Base-by-base conservation (phyloP, 331 rosid genomes). In the Malus hybrid region DNA sequence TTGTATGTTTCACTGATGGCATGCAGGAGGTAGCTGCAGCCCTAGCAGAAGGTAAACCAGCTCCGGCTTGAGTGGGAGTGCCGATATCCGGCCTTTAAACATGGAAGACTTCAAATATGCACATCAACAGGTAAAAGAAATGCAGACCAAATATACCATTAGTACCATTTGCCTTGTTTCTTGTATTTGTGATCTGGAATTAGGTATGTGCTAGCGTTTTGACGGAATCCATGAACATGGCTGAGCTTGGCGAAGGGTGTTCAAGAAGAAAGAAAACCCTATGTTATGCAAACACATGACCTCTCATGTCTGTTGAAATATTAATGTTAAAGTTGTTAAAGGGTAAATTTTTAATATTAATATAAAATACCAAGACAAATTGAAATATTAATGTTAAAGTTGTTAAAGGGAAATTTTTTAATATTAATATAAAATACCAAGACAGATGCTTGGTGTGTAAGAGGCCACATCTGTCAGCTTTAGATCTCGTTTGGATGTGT, bases 231-330 rank as follows among this genome's bases (percentile, higher is more conserved):
- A 89, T 83, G 64, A 93, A 93, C 85, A 93, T 93, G 96, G 82
- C 96, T 1, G 97, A 88, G 81, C 94, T 93, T 73, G 94, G 97
- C 22, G 97, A 93, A 82, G 97, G 94, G 76, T 94, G 97, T 70
- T 90, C 97, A 6, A 82, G 96, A 88, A 83, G 93, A 78, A 93
- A 88, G 87, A 90, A 79, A 86, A 86, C 93, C 65, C 96, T 90
- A 39, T 39, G 0, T 39, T 9, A 2, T 39, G 44, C 44, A 39
- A 39, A 8, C 44, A 0, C 44, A 39, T 39, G 44, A 39, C 12
- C 12, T 39, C 44, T 39, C 44, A 39, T 39, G 44, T 39, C 44
- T 36, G 44, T 36, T 2, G 44, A 39, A 36, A 36, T 34, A 34
- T 34, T 34, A 7, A 36, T 2, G 44, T 39, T 39, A 39, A 39